phyloP scores from a whole-genome alignment of 129 eudicot species.

The Flaveria trinervia region DNA sequence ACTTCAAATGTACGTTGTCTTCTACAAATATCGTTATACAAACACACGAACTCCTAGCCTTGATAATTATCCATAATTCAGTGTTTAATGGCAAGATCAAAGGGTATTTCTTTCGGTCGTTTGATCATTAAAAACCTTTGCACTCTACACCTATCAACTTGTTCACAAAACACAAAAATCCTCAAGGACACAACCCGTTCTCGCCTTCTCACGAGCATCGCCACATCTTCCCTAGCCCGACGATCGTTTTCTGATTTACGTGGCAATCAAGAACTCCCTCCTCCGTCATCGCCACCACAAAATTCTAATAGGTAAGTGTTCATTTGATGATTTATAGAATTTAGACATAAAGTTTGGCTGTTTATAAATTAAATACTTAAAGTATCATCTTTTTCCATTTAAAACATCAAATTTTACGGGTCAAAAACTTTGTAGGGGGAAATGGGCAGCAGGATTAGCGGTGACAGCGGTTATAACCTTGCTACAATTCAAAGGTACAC shows the following conservation, averaged over 20 bases:
- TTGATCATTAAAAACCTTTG: conserved; percentile 24
- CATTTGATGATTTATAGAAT: neutral
- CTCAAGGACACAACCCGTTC: neutral
- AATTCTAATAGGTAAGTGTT: conserved; percentile 24
- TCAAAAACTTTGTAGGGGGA: conserved; percentile 19
- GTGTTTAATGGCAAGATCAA: conserved; percentile 35
- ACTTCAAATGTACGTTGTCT: conserved; percentile 9
- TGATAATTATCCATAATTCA: neutral
- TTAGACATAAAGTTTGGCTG: too few species aligned
- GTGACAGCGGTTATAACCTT: conserved; percentile 28
- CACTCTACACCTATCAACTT: neutral
- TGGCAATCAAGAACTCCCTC: conserved; percentile 19
- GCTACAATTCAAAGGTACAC: conserved; percentile 38
- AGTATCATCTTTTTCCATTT: neutral
- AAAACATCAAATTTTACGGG: neutral
- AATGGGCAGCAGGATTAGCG: conserved; percentile 28
- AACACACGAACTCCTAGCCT: conserved; percentile 17
- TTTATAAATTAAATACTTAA: neutral
- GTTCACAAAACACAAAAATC: conserved; percentile 19
- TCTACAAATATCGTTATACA: conserved; percentile 17
- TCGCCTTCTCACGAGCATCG: conserved; percentile 2
- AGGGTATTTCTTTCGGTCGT: conserved; percentile 18
- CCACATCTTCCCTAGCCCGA: neutral
- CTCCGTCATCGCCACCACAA: conserved; percentile 15
- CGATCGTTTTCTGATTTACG: conserved; percentile 21